Evolutionary conservation across 768 basidiomycete genomes (phyloP).

Genomic region (Panus rudis): DNA sequence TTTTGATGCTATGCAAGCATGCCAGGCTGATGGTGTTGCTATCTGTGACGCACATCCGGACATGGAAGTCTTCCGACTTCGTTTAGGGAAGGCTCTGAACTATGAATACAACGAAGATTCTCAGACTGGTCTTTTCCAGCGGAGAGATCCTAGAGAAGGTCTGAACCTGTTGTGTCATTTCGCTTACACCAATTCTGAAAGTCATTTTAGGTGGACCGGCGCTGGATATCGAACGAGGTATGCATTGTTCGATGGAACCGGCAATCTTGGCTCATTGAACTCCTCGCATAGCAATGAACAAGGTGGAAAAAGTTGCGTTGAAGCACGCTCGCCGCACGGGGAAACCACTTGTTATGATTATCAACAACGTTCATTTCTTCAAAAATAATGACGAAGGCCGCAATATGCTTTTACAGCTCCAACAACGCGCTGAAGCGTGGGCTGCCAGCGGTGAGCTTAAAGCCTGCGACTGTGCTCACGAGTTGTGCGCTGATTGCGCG

Average conservation of each 20-base stretch:
- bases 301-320: slow-evolving; percentile 81
- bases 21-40: slow-evolving; percentile 64
- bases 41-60: slow-evolving; percentile 83
- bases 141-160: slow-evolving; percentile 80
- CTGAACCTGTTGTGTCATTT: not conserved
- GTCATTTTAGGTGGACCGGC: slow-evolving; percentile 53
- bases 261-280: not conserved
- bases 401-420: slow-evolving; percentile 77
- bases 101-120: slow-evolving; percentile 84
- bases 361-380: slow-evolving; percentile 76
- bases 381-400: slow-evolving; percentile 72
- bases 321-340: slow-evolving; percentile 46
- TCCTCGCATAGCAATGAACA: slow-evolving; percentile 54
- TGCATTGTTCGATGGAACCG: slow-evolving; percentile 1
- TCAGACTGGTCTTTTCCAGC: slow-evolving; percentile 72
- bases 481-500: not conserved
- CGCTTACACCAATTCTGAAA: not conserved
- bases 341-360: slow-evolving; percentile 68
- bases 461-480: not conserved
- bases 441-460: slow-evolving; percentile 57
- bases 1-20: slow-evolving; percentile 70
- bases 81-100: slow-evolving; percentile 80
- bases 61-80: slow-evolving; percentile 78
- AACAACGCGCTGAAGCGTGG: slow-evolving; percentile 84
- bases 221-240: slow-evolving; percentile 77